Percentiles rank a stretch among this genome's conserved stretches.
Conservation (phyloP, 441 rosid genomes). For the Dalechampia spathulata region DNA sequence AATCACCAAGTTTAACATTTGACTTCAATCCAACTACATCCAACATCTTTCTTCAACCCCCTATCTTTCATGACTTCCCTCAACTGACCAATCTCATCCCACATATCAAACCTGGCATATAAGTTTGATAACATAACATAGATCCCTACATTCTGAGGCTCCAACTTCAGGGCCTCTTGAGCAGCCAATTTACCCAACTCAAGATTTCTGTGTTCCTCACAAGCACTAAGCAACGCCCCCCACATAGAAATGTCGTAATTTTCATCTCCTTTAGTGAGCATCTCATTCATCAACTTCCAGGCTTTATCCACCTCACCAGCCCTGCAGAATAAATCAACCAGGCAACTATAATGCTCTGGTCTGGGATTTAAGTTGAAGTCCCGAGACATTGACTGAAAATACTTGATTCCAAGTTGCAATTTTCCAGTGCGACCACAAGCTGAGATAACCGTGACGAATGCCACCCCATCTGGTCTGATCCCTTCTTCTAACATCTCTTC, state of each 20-base stretch:
- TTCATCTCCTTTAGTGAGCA: slow-evolving; percentile 25
- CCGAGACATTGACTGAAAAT: slow-evolving; percentile 36
- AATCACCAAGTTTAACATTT: slow-evolving; percentile 11
- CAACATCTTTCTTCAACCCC: slow-evolving; percentile 40
- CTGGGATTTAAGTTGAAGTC: slow-evolving; percentile 32
- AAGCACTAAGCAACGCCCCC: slow-evolving; percentile 46
- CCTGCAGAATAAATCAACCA: slow-evolving; percentile 46
- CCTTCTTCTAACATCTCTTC: slow-evolving; percentile 36
- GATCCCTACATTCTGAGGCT: slow-evolving; percentile 43
- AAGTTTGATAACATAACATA: slow-evolving; percentile 40
- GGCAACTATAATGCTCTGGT: slow-evolving; percentile 44
- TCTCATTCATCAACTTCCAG: slow-evolving; percentile 33
- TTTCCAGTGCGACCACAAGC: slow-evolving; percentile 54
- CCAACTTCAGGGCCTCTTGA: slow-evolving; percentile 40
- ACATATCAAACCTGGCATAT: slow-evolving; percentile 42
- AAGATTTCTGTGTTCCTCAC: slow-evolving; percentile 31
- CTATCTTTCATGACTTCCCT: slow-evolving; percentile 32
- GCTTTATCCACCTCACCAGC: slow-evolving; percentile 49
- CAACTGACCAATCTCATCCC: slow-evolving; percentile 40
- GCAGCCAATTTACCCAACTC: slow-evolving; percentile 48
- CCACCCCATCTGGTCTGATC: slow-evolving; percentile 41
- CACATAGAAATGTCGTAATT: slow-evolving; percentile 35
- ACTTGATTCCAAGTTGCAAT: slow-evolving; percentile 36
- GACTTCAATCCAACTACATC: slow-evolving; percentile 45
- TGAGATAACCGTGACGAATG: slow-evolving; percentile 44